Base-by-base conservation (phyloP, 1,284 basidiomycete species). In the Moesziomyces sp. region DNA sequence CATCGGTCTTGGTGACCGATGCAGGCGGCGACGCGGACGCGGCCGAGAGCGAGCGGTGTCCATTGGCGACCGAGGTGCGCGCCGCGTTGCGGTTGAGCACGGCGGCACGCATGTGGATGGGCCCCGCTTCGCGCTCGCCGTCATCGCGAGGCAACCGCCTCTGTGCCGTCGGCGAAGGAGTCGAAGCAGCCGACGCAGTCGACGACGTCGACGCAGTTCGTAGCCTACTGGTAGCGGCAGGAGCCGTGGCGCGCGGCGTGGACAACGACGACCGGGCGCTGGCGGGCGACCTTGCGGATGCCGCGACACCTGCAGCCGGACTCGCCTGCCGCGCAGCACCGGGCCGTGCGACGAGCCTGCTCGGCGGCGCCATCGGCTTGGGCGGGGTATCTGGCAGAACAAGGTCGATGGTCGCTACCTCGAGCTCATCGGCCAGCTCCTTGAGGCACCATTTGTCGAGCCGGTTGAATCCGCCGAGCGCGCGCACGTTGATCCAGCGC, bases 391-490 rank as follows among this genome's bases (percentile, higher is more conserved):
- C 63, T 1, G 69, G 49, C n/a, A 74, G 43, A 8, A 80, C 13
- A 9, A 81, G 66, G 57, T 81, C 80, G 3, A 54, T 40, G 0
- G 62, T 58, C 9, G 63, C 33, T 3, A 81, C 65, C 13, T 80
- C 80, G 1, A 81, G 50, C 59, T 80, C 78, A 26, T 77, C 74
- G 6, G 74, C 69, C 71, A 94, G 93, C 90, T 97, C 95, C 81
- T 93, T 91, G 58, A 95, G 84, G 0, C 91, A 90, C 93, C 93
- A 96, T 7, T 88, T 88, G 51, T 96, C 92, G 21, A 97, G 86
- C 5, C 85, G 84, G 48, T 92, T 89, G 78, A 97, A 96, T 0
- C 92, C 93, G n/a, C 89, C 89, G 46, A 90, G 89, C 57, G 91
- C 89, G 18, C 91, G 88, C 38, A 94, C 89, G n/a, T 86, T 88